Percentiles rank a stretch among this genome's conserved stretches.
Evolutionary conservation across 1,139 yeast genomes (phyloP).

Genomic region (Yamadazyma atlantica): DNA sequence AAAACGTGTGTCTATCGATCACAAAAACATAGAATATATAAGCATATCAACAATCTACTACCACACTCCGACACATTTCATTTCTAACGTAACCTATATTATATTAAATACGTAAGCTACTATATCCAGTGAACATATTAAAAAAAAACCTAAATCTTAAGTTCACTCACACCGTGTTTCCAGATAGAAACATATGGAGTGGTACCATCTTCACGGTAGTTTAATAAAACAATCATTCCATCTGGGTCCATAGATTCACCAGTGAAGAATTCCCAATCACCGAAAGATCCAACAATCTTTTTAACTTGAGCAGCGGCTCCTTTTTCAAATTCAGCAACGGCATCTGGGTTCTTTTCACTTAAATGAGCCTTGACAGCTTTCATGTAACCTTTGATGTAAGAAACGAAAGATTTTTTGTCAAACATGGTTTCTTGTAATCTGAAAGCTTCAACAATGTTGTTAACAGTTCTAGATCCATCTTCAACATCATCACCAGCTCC

Average conservation of each 20-base stretch:
- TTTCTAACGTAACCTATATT: not conserved
- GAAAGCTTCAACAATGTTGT: constrained; percentile 98
- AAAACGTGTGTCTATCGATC: constrained; percentile 59
- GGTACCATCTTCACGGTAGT: constrained; percentile 99
- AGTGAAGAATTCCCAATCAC: constrained; percentile 98
- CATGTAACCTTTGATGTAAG: constrained; percentile 99
- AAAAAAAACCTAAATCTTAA: constrained; percentile 66
- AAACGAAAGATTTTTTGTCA: constrained; percentile 95
- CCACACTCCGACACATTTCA: too few relatives aligned
- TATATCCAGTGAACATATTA: too few relatives aligned
- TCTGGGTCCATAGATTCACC: constrained; percentile 99
- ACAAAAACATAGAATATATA: too few relatives aligned
- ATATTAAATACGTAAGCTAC: not conserved
- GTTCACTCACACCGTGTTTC: constrained; percentile 94
- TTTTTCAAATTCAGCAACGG: constrained; percentile 85
- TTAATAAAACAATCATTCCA: constrained; percentile 94
- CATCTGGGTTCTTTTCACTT: constrained; percentile 86
- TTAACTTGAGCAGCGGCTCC: constrained; percentile 95
- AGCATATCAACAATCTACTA: too few relatives aligned
- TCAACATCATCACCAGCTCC: constrained; percentile 81
- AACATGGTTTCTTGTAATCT: constrained; percentile 93
- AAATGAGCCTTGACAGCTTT: constrained; percentile 88
- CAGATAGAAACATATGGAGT: constrained; percentile 97
- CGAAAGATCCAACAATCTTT: constrained; percentile 92
- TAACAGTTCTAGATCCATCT: constrained; percentile 84